Base-by-base conservation (phyloP, 208 protist genomes). In the Herpetomonas tarakana region DNA sequence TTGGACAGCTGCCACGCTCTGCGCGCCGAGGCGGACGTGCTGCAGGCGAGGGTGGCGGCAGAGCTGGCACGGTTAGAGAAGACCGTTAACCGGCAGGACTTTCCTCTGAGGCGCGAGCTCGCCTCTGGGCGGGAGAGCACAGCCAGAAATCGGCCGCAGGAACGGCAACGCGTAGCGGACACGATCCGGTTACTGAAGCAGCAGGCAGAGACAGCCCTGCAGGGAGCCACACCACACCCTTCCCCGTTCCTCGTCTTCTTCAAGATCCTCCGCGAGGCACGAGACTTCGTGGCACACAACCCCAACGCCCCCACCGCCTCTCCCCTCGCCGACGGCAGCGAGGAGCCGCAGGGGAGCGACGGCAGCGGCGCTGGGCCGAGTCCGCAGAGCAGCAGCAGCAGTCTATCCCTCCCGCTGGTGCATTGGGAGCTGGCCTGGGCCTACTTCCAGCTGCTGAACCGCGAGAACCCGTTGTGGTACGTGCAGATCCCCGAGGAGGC, bases 391-490 rank as follows among this genome's bases (percentile, higher is more conserved):
- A 4, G 21, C 49, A 14, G 30, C 29, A 28, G 45, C 11, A n/a
- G 31, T n/a, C 6, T 22, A 25, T 58, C 69, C 11, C 65, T 90
- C 25, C 88, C 84, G 18, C 81, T 94, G 83, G 62, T 92, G 45
- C 88, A 95, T 61, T 95, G 88, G 86, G 74, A 81, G 54, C 47
- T 92, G n/a, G 78, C 78, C 4, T 95, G 85, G 86, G 60, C 62
- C 30, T 66, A 66, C 50, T 92, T 95, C 51, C 85, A 92, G 52
- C 69, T 63, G 28, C 71, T 95, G 1, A 95, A 95, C 57, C 68
- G 79, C 52, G 70, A 86, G 27, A 88, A 86, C 58, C 74, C 76
- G 18, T 35, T 6, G 22, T 95, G 88, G 88, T 71, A 74, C 56
- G 65, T 65, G 14, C 57, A 74, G 50, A 58, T 83, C 30, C 60